These are phyloP conservation scores for Albizia julibrissin DNA, from an alignment of 306 rosid species.

Conservation along the genomic window DNA sequence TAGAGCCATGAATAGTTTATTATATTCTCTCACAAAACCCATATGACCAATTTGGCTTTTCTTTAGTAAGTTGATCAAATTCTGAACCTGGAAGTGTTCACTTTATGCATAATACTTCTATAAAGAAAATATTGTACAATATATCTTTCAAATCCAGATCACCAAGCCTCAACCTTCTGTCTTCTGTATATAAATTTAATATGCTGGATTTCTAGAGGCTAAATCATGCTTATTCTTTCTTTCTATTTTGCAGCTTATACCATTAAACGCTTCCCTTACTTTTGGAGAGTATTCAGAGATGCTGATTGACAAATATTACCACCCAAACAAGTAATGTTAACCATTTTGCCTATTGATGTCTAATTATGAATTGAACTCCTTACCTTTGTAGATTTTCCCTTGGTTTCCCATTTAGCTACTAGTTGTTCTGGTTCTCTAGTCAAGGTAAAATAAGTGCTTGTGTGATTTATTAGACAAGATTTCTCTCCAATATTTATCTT, in stretches of 20 bases:
- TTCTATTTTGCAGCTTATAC: slow-evolving; percentile 56
- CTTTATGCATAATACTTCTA: background rate
- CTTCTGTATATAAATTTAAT: background rate
- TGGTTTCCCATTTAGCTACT: slow-evolving; percentile 18
- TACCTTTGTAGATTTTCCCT: slow-evolving; percentile 1
- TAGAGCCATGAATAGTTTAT: background rate
- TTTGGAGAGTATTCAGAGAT: slow-evolving; percentile 90
- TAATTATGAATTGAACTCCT: slow-evolving; percentile 20
- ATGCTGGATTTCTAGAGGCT: background rate
- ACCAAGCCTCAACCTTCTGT: background rate
- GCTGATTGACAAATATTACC: slow-evolving; percentile 88
- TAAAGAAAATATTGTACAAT: background rate
- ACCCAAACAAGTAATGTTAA: slow-evolving; percentile 42
- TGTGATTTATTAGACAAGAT: background rate
- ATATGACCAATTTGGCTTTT: background rate
- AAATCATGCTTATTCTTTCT: slow-evolving; percentile 13
- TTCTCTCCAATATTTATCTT: background rate
- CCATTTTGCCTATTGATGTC: slow-evolving; percentile 11
- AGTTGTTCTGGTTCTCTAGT: background rate
- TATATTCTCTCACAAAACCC: background rate
- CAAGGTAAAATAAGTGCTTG: background rate
- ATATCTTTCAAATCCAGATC: slow-evolving; percentile 12
- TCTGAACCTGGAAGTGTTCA: slow-evolving; percentile 12
- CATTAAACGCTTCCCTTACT: slow-evolving; percentile 65
- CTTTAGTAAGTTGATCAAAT: background rate